These are phyloP conservation scores for Nemania sp. DNA, from an alignment of 2,329 filamentous ascomycete species.

Conservation along the genomic window DNA sequence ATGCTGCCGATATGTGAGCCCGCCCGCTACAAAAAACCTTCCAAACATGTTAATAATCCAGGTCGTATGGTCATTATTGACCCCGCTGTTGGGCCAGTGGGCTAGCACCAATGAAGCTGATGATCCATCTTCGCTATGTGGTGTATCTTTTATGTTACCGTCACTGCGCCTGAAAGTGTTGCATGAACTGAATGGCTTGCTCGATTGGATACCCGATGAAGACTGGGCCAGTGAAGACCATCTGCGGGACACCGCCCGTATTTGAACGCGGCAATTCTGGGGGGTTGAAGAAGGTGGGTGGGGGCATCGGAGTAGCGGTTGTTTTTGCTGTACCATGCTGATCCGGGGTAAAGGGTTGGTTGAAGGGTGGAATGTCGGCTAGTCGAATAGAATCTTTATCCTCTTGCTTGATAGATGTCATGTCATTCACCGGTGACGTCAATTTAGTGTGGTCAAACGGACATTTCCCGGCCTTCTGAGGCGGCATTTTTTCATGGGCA, in stretches of 20 bases:
- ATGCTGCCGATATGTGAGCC: conserved; percentile 9
- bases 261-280: conserved; percentile 40
- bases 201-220: conserved; percentile 91
- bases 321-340: conserved; percentile 33
- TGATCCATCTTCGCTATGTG: neutral
- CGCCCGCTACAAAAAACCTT: conserved; percentile 14
- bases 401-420: conserved; percentile 35
- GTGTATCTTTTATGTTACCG: conserved; percentile 13
- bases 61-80: neutral
- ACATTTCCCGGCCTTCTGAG: conserved; percentile 53
- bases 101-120: neutral
- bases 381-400: conserved; percentile 34
- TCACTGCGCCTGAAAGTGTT: conserved; percentile 53
- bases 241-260: conserved; percentile 57
- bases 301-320: conserved; percentile 39
- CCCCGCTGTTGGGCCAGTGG: neutral
- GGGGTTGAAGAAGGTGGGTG: conserved; percentile 60
- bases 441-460: conserved; percentile 61
- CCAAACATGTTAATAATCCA: neutral
- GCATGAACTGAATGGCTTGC: conserved; percentile 77
- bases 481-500: conserved; percentile 32
- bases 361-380: conserved; percentile 26
- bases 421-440: conserved; percentile 37
- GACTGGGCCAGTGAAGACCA: conserved; percentile 91
- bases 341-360: conserved; percentile 30